phyloP scores from a whole-genome alignment of 805 yeast genomes.

The Isabelozyma gotoi region DNA sequence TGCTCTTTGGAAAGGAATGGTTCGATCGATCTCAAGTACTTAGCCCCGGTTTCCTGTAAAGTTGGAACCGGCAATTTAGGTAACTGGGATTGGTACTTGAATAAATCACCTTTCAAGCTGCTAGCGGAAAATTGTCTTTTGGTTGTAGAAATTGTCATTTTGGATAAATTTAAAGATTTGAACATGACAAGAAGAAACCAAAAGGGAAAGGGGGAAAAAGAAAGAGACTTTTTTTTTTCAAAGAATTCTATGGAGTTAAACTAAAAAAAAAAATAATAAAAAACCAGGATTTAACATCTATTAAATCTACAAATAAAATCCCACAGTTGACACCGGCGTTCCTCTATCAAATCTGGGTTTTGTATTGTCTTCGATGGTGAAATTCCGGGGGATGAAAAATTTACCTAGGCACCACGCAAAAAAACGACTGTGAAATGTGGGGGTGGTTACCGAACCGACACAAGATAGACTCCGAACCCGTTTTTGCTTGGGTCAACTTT shows the following conservation, averaged over 20 bases:
- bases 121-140: slow-evolving; percentile 23
- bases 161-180: slow-evolving; percentile 5
- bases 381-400: neutral
- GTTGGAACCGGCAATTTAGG: slow-evolving; percentile 90
- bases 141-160: slow-evolving; percentile 12
- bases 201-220: neutral
- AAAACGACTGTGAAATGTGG: neutral
- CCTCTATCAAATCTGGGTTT: neutral
- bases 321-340: neutral
- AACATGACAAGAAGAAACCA: slow-evolving; percentile 5
- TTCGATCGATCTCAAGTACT: slow-evolving; percentile 68
- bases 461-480: neutral
- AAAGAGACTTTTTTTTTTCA: no score
- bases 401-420: neutral
- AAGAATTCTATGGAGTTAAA: neutral
- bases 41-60: slow-evolving; percentile 64
- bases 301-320: neutral
- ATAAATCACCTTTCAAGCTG: slow-evolving; percentile 61
- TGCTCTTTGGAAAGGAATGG: slow-evolving; percentile 61
- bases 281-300: neutral
- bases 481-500: neutral
- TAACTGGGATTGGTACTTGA: slow-evolving; percentile 65
- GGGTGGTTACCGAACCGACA: neutral
- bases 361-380: no score
- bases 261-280: neutral